phyloP scores from a whole-genome alignment of 352 stramenopile genomes.

The Globisporangium emineosum region DNA sequence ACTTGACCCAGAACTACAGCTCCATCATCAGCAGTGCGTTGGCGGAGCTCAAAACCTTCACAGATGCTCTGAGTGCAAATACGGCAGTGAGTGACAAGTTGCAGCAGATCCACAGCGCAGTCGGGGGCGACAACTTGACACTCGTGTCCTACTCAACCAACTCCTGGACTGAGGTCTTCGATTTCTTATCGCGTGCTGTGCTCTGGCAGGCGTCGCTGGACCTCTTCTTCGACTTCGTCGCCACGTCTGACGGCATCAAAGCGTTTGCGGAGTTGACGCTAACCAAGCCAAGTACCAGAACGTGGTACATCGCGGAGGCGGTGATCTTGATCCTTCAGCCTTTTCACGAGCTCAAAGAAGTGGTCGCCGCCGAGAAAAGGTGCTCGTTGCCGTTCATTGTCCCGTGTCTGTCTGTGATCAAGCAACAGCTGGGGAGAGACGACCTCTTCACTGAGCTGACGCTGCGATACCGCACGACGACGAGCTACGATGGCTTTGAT shows the following conservation, averaged over 20 bases:
- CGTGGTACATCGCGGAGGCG: slow-evolving; percentile 40
- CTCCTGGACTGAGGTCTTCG: slow-evolving; percentile 24
- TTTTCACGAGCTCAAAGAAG: slow-evolving; percentile 39
- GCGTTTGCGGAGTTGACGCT: not conserved
- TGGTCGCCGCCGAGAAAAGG: slow-evolving; percentile 31
- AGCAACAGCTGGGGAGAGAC: slow-evolving; percentile 25
- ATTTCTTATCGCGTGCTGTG: slow-evolving; percentile 21
- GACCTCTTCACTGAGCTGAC: slow-evolving; percentile 30
- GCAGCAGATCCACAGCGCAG: slow-evolving; percentile 14
- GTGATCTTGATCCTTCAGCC: slow-evolving; percentile 36
- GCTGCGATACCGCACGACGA: slow-evolving; percentile 7
- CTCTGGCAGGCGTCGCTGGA: slow-evolving; percentile 23
- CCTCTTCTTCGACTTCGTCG: slow-evolving; percentile 15
- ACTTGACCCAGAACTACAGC: not conserved
- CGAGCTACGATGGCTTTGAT: not conserved
- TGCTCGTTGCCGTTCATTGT: slow-evolving; percentile 37
- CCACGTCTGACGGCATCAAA: slow-evolving; percentile 9
- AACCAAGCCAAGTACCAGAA: slow-evolving; percentile 13
- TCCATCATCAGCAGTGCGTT: not conserved
- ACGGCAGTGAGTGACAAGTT: not conserved
- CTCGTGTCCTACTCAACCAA: not conserved
- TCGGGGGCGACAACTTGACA: not conserved
- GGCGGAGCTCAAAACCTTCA: slow-evolving; percentile 6
- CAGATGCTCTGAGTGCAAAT: slow-evolving; percentile 1
- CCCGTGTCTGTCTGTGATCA: slow-evolving; percentile 33